Evolutionary conservation across 2,329 filamentous ascomycete genomes (phyloP), one percentile per base, ranked within the genome.

Genomic region (Colletotrichum horii): DNA sequence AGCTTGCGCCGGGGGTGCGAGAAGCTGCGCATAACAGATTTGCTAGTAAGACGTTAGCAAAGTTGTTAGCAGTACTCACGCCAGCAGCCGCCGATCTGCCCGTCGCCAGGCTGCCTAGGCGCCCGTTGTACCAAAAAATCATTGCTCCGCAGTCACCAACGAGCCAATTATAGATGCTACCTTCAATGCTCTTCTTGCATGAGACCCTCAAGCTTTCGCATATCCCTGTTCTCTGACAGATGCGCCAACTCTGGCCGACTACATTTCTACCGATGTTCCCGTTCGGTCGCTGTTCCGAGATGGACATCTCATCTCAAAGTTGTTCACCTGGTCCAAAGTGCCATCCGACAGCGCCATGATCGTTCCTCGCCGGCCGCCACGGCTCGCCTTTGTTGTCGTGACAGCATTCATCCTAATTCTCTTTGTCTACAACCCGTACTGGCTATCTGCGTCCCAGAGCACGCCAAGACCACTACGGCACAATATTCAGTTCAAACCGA

Each of bases 311-410:
- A 30, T 61, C 28, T 32, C 58, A 30, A n/a, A 61, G 58, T 3
- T 30, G 58, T 61, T 61, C 58, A 30, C 58, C 58, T 61, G 24
- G 24, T 61, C 28, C 28, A 32, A 61, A 30, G 58, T 61, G 28
- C 60, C 60, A 38, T 11, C 26, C n/a, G 24, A 36, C 30, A 38
- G 75, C 78, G 79, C 28, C 58, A 74, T 82, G 76, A 75, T 75
- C 60, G 34, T 82, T 48, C 77, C 81, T 32, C 76, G 79, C 66
- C 78, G 78, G 70, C 71, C 77, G 68, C 76, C 79, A 52, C 78
- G 81, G 16, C 67, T 80, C 26, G 75, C 80, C 30, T 34, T 78
- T 48, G 36, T 79, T 34, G 70, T 74, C 60, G 60, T 80, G 38
- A 30, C 78, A 26, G 38, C 79, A 22, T 38, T 82, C 9, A 68